A percentile compares a stretch with the other conserved stretches of the same genome.
These are phyloP conservation scores for Yamadazyma sp. DNA, from an alignment of 1,139 yeast species.

Conservation along the genomic window DNA sequence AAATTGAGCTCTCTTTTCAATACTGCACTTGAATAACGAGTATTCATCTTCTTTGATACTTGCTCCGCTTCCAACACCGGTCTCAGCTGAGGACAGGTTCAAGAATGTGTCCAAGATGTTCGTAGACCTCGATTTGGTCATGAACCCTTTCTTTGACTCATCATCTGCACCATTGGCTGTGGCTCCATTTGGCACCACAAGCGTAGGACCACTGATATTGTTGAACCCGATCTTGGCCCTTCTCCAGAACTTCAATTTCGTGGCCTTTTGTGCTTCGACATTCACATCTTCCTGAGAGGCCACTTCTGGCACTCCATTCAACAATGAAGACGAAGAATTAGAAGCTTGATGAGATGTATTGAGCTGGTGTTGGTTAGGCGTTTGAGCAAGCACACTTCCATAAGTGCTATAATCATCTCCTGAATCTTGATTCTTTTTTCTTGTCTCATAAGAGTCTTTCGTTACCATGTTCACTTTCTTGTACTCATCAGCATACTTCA, in stretches of 20 bases:
- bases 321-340: conserved; percentile 15
- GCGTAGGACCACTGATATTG: conserved; percentile 9
- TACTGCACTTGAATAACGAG: conserved; percentile 47
- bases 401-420: conserved; percentile 6
- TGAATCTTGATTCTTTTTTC: conserved; percentile 21
- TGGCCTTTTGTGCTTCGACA: conserved; percentile 44
- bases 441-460: conserved; percentile 31
- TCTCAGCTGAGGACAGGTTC: conserved; percentile 11
- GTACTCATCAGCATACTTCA: conserved; percentile 24
- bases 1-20: conserved; percentile 56
- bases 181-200: conserved; percentile 8
- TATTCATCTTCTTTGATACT: conserved; percentile 14
- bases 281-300: conserved; percentile 24
- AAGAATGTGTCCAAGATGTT: conserved; percentile 45
- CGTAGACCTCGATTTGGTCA: conserved; percentile 48
- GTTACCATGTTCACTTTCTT: conserved; percentile 25
- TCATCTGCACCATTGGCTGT: conserved; percentile 6
- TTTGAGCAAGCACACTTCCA: conserved; percentile 4
- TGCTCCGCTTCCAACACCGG: conserved; percentile 6
- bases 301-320: conserved; percentile 9
- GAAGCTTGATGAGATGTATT: conserved; percentile 10
- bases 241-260: conserved; percentile 55
- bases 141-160: conserved; percentile 11
- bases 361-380: not conserved
- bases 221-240: conserved; percentile 38